Evolutionary conservation across 2,329 filamentous ascomycete species (phyloP).

Genomic region (Ciborinia camelliae): DNA sequence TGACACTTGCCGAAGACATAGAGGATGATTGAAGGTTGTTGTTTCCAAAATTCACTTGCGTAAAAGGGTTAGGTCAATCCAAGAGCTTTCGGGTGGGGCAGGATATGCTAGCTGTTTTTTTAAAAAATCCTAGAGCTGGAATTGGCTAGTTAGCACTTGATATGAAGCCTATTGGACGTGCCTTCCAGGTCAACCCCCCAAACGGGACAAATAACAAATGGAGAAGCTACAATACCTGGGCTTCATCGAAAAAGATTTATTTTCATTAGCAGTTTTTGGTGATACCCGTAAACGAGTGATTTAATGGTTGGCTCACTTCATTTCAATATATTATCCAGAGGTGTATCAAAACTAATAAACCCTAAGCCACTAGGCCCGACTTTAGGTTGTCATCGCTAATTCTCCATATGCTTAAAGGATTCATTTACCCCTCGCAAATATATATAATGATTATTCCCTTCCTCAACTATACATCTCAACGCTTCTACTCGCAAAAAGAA

Average conservation of each 20-base stretch:
- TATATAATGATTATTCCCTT: neutral
- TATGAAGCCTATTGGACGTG: neutral
- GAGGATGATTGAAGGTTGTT: slow-evolving; percentile 7
- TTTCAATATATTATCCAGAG: neutral
- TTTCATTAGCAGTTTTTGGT: neutral
- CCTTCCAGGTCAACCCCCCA: neutral
- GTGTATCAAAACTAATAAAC: neutral
- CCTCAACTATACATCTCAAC: neutral
- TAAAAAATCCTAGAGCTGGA: neutral
- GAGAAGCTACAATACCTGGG: neutral
- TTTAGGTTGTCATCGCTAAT: neutral
- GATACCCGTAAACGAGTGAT: neutral
- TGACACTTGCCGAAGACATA: neutral
- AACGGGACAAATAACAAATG: neutral
- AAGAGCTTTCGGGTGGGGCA: neutral
- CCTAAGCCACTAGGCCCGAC: neutral
- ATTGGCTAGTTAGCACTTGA: neutral
- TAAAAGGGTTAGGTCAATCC: neutral
- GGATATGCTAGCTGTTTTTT: neutral
- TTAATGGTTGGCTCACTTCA: neutral
- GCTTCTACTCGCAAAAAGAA: neutral
- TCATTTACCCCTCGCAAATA: neutral
- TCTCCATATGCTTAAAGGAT: neutral
- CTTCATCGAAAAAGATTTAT: neutral
- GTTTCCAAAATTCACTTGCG: neutral